A percentile compares a stretch with the other conserved stretches of the same genome.
These are phyloP conservation scores for Fusarium penzigii DNA, from an alignment of 2,329 filamentous ascomycete genomes.

Conservation along the genomic window DNA sequence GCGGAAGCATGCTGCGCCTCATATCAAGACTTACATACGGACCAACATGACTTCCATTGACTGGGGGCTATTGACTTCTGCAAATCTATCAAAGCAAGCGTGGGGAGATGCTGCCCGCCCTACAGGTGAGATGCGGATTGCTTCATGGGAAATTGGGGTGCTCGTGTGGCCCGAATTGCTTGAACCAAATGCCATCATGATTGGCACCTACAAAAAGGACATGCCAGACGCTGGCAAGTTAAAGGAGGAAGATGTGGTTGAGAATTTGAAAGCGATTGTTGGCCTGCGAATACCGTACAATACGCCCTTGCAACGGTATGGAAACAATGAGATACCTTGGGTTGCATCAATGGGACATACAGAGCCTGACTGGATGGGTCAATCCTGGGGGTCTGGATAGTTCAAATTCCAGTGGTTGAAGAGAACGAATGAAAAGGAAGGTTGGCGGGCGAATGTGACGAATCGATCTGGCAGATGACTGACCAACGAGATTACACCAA, in stretches of 20 bases:
- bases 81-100: constrained; percentile 87
- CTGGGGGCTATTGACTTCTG: constrained; percentile 87
- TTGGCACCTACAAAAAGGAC: constrained; percentile 67
- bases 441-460: too few relatives aligned
- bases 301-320: constrained; percentile 70
- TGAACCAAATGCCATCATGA: constrained; percentile 57
- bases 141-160: constrained; percentile 83
- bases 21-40: constrained; percentile 87
- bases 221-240: constrained; percentile 37
- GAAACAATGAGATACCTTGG: constrained; percentile 69
- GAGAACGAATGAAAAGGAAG: too few relatives aligned
- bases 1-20: constrained; percentile 72
- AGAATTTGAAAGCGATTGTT: constrained; percentile 46
- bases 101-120: constrained; percentile 70
- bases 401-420: neutral
- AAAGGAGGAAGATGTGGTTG: constrained; percentile 20
- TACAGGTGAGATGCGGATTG: constrained; percentile 65
- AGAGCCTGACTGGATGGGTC: constrained; percentile 63
- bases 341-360: constrained; percentile 62
- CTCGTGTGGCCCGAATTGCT: constrained; percentile 74
- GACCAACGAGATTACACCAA: neutral
- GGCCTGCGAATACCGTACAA: constrained; percentile 83
- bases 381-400: constrained; percentile 34
- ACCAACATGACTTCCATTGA: constrained; percentile 63
- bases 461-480: neutral